These are phyloP conservation scores for Zychaea mexicana DNA, from an alignment of 371 early-diverging fungal genomes.

Conservation along the genomic window DNA sequence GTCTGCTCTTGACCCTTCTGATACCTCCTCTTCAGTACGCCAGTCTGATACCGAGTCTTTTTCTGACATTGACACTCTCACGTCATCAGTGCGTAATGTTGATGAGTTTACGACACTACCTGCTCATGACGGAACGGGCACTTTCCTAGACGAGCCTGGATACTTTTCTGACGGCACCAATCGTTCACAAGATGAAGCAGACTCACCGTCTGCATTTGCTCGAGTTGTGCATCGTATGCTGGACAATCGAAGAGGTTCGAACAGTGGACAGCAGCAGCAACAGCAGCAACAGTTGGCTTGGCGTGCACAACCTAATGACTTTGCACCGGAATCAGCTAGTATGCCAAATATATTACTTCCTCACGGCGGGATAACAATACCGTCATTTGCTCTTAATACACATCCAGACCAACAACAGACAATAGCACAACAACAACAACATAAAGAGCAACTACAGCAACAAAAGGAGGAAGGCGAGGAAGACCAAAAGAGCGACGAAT, in stretches of 20 bases:
- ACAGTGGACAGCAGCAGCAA: neutral
- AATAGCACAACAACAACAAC: neutral
- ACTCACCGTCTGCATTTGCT: conserved; percentile 22
- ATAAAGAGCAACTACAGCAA: conserved; percentile 1
- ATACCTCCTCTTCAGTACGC: conserved; percentile 35
- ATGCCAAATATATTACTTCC: conserved; percentile 40
- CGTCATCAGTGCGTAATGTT: conserved; percentile 6
- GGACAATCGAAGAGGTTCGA: neutral
- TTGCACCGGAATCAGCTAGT: conserved; percentile 25
- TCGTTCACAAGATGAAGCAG: conserved; percentile 20
- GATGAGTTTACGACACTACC: conserved; percentile 30
- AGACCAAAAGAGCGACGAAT: neutral
- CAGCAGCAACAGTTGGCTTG: neutral
- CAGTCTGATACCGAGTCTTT: conserved; percentile 42
- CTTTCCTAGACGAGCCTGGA: conserved; percentile 31
- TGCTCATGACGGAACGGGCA: conserved; percentile 53
- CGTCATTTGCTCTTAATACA: conserved; percentile 28
- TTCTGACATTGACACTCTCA: conserved; percentile 23
- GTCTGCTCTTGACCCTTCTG: conserved; percentile 29
- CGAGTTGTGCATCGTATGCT: conserved; percentile 20
- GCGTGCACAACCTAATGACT: conserved; percentile 16
- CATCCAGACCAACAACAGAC: neutral
- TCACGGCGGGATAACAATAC: conserved; percentile 31
- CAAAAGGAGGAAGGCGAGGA: neutral
- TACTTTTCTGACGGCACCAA: conserved; percentile 15